phyloP scores from a whole-genome alignment of 441 rosid genomes.

The Macaranga tanarius region DNA sequence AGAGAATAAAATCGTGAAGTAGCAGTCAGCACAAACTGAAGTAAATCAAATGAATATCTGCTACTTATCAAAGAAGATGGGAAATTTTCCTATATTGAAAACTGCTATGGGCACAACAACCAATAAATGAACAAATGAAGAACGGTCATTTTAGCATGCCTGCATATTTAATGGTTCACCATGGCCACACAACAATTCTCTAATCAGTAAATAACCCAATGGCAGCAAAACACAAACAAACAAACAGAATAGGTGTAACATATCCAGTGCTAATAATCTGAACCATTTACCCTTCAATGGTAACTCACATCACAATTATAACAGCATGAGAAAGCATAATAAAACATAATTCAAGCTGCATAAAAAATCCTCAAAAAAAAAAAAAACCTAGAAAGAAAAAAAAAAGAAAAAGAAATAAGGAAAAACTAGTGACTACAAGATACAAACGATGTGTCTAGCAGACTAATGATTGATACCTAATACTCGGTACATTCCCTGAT shows the following conservation, averaged over 20 bases:
- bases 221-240: neutral
- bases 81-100: neutral
- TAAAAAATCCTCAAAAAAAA: neutral
- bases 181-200: neutral
- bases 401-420: neutral
- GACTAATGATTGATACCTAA: constrained; percentile 46
- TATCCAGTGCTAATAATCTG: neutral
- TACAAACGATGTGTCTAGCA: neutral
- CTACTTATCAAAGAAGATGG: neutral
- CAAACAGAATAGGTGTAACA: neutral
- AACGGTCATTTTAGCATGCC: neutral
- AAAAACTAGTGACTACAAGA: constrained; percentile 8
- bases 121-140: neutral
- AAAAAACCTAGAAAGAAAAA: neutral
- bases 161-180: neutral
- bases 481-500: constrained; percentile 65
- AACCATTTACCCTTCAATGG: neutral
- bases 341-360: neutral
- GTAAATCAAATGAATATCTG: constrained; percentile 13
- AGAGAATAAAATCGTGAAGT: constrained; percentile 25
- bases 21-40: constrained; percentile 15
- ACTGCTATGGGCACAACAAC: neutral
- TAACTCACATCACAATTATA: neutral
- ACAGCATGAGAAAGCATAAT: neutral
- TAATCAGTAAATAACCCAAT: constrained; percentile 2